Conservation (phyloP, 2,329 filamentous ascomycete species). For the Alternaria tenuissima region DNA sequence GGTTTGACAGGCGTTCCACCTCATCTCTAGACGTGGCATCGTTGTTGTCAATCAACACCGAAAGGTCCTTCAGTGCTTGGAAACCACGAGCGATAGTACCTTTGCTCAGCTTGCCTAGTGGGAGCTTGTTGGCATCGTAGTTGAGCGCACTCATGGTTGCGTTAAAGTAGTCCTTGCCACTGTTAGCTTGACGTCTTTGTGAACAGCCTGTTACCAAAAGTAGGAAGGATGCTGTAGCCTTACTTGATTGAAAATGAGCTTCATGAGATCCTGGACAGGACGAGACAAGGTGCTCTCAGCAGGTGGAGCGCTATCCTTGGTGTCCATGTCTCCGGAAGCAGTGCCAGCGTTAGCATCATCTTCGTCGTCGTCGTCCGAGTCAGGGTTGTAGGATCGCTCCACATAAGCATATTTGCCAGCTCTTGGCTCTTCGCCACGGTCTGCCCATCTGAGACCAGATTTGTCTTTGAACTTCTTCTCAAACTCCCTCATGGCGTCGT, state of each 20-base stretch:
- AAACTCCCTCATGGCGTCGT: conserved; percentile 56
- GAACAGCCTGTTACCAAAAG: neutral
- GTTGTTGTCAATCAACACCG: conserved; percentile 68
- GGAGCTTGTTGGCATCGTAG: conserved; percentile 79
- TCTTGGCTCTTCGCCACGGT: conserved; percentile 64
- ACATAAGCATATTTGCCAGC: conserved; percentile 78
- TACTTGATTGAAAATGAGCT: conserved; percentile 80
- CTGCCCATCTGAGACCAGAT: conserved; percentile 60
- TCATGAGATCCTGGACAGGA: conserved; percentile 73
- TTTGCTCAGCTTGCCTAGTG: conserved; percentile 84
- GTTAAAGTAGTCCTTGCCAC: conserved; percentile 65
- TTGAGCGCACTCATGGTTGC: conserved; percentile 72
- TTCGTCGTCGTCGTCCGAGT: conserved; percentile 60
- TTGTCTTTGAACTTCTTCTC: conserved; percentile 67
- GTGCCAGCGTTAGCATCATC: conserved; percentile 22
- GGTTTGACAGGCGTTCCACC: conserved; percentile 73
- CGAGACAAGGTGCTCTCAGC: conserved; percentile 63
- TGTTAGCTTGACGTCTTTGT: neutral
- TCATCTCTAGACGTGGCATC: conserved; percentile 58
- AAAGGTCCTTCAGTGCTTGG: conserved; percentile 77
- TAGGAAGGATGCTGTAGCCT: neutral
- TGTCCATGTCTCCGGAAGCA: conserved; percentile 15
- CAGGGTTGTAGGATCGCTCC: conserved; percentile 77
- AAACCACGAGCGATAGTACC: conserved; percentile 78
- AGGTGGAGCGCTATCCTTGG: conserved; percentile 34